These are phyloP conservation scores for Uncinocarpus reesii DNA, from an alignment of 2,329 filamentous ascomycete genomes.

Conservation along the genomic window DNA sequence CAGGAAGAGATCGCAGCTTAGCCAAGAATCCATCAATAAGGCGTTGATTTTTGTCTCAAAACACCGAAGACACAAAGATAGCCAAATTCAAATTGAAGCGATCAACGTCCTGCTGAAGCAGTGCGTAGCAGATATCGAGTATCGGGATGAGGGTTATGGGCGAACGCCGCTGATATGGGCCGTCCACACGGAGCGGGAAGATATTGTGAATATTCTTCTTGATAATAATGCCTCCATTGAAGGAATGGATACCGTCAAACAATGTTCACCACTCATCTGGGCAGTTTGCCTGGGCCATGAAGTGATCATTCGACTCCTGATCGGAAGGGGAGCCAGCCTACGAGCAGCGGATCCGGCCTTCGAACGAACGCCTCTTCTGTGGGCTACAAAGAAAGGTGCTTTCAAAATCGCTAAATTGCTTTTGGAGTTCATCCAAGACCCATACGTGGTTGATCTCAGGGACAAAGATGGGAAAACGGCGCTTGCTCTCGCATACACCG, in stretches of 20 bases:
- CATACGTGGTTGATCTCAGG: background rate
- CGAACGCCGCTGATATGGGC: constrained; percentile 1
- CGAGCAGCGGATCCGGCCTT: background rate
- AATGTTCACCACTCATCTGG: background rate
- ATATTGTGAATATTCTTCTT: background rate
- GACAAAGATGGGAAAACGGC: constrained; percentile 3
- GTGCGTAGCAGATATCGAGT: background rate
- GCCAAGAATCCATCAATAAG: background rate
- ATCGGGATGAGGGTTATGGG: background rate
- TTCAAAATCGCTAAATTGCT: background rate
- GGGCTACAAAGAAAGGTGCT: constrained; percentile 3
- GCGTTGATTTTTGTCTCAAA: background rate
- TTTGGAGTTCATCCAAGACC: background rate
- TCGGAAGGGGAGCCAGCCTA: background rate
- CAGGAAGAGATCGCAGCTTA: background rate
- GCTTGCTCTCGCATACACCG: constrained; percentile 3
- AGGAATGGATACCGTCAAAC: background rate
- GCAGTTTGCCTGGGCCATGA: background rate
- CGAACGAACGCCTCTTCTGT: background rate
- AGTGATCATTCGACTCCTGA: background rate
- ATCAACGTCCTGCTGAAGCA: background rate
- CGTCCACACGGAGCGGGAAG: background rate
- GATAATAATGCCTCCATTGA: background rate
- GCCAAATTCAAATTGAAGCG: background rate
- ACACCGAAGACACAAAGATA: background rate